Percentiles rank a stretch among this genome's conserved stretches.
Evolutionary conservation across 176 grass and related monocot genomes (phyloP).

Genomic region (Poa pratensis): DNA sequence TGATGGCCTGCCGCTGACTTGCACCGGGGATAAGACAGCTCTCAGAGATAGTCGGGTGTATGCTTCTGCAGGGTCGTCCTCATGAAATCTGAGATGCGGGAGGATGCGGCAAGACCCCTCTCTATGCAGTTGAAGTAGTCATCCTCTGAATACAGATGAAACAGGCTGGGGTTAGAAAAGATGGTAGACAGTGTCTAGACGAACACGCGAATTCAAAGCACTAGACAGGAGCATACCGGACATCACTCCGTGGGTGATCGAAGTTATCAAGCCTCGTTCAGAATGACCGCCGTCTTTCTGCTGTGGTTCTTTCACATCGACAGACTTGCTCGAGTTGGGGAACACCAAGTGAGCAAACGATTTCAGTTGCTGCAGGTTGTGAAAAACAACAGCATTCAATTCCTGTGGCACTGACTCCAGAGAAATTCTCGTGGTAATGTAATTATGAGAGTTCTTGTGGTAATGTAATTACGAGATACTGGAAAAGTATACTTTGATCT

Average conservation of each 20-base stretch:
- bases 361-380: constrained; percentile 48
- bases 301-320: constrained; percentile 38
- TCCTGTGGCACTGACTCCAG: background rate
- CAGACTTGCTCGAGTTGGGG: constrained; percentile 66
- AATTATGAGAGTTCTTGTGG: background rate
- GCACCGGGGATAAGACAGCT: background rate
- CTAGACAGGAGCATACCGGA: constrained; percentile 46
- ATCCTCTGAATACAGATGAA: constrained; percentile 34
- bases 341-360: constrained; percentile 89
- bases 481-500: background rate
- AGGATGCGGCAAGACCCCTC: constrained; percentile 67
- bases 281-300: constrained; percentile 54
- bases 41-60: constrained; percentile 33
- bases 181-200: background rate
- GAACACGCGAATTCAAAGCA: background rate
- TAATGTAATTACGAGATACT: too few relatives aligned
- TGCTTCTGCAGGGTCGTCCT: constrained; percentile 71
- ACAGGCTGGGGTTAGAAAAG: background rate
- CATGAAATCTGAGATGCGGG: constrained; percentile 75
- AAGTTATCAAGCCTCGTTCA: constrained; percentile 71
- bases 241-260: constrained; percentile 66
- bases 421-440: background rate
- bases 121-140: constrained; percentile 81
- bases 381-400: constrained; percentile 1
- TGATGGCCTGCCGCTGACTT: background rate